These are phyloP conservation scores for Lomentospora prolificans DNA, from an alignment of 2,329 filamentous ascomycete genomes.

Conservation along the genomic window DNA sequence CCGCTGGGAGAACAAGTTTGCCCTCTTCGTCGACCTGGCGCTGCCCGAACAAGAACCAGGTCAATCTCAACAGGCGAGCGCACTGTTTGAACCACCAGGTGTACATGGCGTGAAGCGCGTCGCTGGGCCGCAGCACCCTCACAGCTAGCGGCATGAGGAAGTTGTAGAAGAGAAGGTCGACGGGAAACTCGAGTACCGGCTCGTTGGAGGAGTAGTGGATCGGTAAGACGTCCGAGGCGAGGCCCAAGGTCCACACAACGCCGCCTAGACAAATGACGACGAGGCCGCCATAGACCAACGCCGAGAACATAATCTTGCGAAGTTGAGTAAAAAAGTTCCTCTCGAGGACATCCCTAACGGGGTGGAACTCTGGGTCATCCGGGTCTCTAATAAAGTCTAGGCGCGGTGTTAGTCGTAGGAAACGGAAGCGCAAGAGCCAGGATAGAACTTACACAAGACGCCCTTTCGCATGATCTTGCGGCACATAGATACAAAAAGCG, in stretches of 20 bases:
- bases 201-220: constrained; percentile 91
- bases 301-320: constrained; percentile 92
- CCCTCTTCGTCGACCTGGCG: constrained; percentile 75
- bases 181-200: constrained; percentile 85
- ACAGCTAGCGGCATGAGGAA: constrained; percentile 86
- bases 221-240: constrained; percentile 62
- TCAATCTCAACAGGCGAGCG: constrained; percentile 68
- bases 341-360: constrained; percentile 91
- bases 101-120: constrained; percentile 76
- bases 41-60: constrained; percentile 88
- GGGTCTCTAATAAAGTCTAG: constrained; percentile 93
- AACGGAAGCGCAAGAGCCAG: not conserved
- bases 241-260: constrained; percentile 83
- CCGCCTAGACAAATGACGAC: constrained; percentile 90
- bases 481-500: constrained; percentile 97
- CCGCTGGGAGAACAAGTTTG: constrained; percentile 36
- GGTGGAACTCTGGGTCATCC: constrained; percentile 96
- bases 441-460: constrained; percentile 63
- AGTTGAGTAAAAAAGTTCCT: constrained; percentile 86
- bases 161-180: constrained; percentile 93
- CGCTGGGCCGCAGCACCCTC: constrained; percentile 73
- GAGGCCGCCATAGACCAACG: constrained; percentile 85
- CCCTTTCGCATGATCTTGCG: constrained; percentile 93
- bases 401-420: not conserved
- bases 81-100: constrained; percentile 94